These are phyloP conservation scores for Penicillium paxilli DNA, from an alignment of 495 filamentous ascomycete genomes.

Conservation along the genomic window DNA sequence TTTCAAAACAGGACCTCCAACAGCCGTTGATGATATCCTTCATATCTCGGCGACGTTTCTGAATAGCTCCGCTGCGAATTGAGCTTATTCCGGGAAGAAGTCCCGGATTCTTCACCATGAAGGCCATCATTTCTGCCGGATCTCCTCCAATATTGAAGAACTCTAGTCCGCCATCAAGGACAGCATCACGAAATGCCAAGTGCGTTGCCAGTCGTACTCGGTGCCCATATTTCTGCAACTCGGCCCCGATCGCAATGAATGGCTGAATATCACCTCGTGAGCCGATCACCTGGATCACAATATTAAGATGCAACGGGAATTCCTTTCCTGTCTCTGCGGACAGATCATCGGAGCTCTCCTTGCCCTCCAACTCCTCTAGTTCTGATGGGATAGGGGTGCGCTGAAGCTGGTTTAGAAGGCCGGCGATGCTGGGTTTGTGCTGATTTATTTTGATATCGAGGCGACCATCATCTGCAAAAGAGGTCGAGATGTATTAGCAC, in stretches of 20 bases:
- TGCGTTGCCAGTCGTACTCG: slow-evolving; percentile 80
- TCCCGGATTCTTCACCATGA: slow-evolving; percentile 86
- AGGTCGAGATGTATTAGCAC: neutral
- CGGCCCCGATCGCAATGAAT: slow-evolving; percentile 67
- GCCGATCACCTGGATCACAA: slow-evolving; percentile 81
- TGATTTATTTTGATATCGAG: slow-evolving; percentile 29
- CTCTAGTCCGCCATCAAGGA: slow-evolving; percentile 70
- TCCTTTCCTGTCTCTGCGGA: slow-evolving; percentile 58
- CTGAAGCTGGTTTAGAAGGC: slow-evolving; percentile 18
- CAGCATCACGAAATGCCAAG: slow-evolving; percentile 66
- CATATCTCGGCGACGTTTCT: slow-evolving; percentile 64
- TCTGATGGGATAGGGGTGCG: slow-evolving; percentile 13
- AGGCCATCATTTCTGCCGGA: slow-evolving; percentile 78
- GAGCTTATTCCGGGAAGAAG: slow-evolving; percentile 70
- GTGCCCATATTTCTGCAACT: slow-evolving; percentile 67
- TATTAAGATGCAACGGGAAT: slow-evolving; percentile 60
- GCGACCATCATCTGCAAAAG: slow-evolving; percentile 21
- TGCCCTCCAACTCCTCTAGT: slow-evolving; percentile 1
- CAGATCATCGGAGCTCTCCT: neutral
- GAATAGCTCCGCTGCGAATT: slow-evolving; percentile 67
- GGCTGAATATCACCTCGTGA: slow-evolving; percentile 81
- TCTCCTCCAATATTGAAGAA: slow-evolving; percentile 83
- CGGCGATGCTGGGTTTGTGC: slow-evolving; percentile 23
- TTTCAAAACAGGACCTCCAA: slow-evolving; percentile 74
- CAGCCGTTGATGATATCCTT: slow-evolving; percentile 71